A percentile compares a stretch with the other conserved stretches of the same genome.
phyloP scores from a whole-genome alignment of 176 grass and related monocot genomes.

The Lolium perenne region DNA sequence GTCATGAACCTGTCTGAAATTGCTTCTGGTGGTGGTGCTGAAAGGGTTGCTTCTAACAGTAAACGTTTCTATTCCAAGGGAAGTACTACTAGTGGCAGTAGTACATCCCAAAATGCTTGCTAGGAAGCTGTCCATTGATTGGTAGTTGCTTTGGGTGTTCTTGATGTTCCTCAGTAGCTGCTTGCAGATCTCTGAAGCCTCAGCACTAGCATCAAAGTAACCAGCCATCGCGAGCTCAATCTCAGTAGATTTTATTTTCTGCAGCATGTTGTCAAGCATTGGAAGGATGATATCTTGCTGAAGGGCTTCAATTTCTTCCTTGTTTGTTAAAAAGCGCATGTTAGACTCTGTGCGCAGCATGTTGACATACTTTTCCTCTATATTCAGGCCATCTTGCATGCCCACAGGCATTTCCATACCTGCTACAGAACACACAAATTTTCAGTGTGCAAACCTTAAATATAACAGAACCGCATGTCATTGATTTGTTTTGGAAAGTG shows the following conservation, averaged over 20 bases:
- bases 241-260: slow-evolving; percentile 23
- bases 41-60: slow-evolving; percentile 47
- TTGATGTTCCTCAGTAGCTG: slow-evolving; percentile 50
- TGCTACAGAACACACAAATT: not conserved
- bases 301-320: slow-evolving; percentile 32
- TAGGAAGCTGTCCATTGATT: slow-evolving; percentile 56
- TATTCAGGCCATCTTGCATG: not conserved
- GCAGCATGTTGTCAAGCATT: slow-evolving; percentile 22
- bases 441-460: not conserved
- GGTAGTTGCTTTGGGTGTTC: slow-evolving; percentile 43
- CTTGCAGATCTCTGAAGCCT: slow-evolving; percentile 51
- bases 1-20: slow-evolving; percentile 55
- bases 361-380: slow-evolving; percentile 50
- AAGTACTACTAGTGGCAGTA: not conserved
- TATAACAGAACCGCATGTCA: not conserved
- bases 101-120: slow-evolving; percentile 24
- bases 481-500: not conserved
- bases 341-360: slow-evolving; percentile 42
- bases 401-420: slow-evolving; percentile 11
- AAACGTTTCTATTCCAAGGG: slow-evolving; percentile 13
- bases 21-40: slow-evolving; percentile 36
- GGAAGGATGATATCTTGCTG: slow-evolving; percentile 34
- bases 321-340: slow-evolving; percentile 23
- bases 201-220: slow-evolving; percentile 57
- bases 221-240: slow-evolving; percentile 26